Base-by-base conservation (phyloP, 2,329 filamentous ascomycete species). In the Sporothrix schenckii region DNA sequence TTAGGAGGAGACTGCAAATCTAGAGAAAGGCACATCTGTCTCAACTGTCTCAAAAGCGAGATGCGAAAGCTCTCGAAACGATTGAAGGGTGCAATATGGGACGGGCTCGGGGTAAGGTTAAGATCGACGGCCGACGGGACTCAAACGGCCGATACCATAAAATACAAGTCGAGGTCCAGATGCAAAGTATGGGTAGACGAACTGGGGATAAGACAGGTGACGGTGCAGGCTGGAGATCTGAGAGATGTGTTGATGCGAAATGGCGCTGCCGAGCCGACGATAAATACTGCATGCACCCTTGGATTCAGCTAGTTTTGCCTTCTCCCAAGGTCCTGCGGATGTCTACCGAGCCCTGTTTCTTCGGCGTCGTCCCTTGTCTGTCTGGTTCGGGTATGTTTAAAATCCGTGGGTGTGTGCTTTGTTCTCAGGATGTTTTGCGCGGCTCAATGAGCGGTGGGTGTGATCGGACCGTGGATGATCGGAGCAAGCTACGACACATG, bases 131-230 rank as follows among this genome's bases (percentile, higher is more conserved):
- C 39, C 27, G n/a, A 54, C 56, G 56, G 67, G 54, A 69, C 47
- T 69, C 67, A 69, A 63, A 69, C 56, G 67, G 11, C 67, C 67
- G 67, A 69, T 30, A 6, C 56, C 54, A 63, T 61, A 44, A 56
- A 30, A 30, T 47, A 63, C 21, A 47, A 49, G 60, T 30, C 21
- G 60, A 30, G 41, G 41, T 34, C 21, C 21, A 47, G 41, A 21
- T n/a, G 21, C 21, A 16, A 39, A 16, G 34, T 11, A 14, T 21
- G 21, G 19, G 34, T 13, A 44, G 56, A 60, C 10, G 21, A 41
- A 58, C 21, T 4, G 50, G 39, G 66, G 66, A 60, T 60, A 50
- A 60, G 54, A 39, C 19, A 24, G 27, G 14, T 50, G 54, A 21
- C 41, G 52, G 27, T 56, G 34, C 1, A 34, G 39, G 2, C 6